A percentile compares a stretch with the other conserved stretches of the same genome.
These are phyloP conservation scores for Solioccasus polychromus DNA, from an alignment of 768 basidiomycete species.

Conservation along the genomic window DNA sequence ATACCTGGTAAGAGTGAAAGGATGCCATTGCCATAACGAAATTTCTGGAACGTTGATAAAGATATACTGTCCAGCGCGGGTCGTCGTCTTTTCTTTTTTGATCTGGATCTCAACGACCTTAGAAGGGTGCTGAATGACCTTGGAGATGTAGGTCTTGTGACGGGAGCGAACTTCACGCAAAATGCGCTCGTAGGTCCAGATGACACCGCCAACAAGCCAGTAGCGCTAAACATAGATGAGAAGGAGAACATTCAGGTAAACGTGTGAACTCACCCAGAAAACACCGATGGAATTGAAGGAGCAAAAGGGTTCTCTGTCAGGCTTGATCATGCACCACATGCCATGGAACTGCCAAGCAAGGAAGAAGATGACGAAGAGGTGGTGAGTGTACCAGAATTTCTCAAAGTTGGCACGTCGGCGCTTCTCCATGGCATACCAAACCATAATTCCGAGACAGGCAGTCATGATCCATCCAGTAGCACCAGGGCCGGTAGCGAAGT, in stretches of 20 bases:
- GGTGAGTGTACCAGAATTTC: constrained; percentile 85
- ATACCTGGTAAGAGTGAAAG: constrained; percentile 88
- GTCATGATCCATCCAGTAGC: constrained; percentile 90
- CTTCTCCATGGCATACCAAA: constrained; percentile 84
- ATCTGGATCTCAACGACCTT: constrained; percentile 95
- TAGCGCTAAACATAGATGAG: constrained; percentile 55
- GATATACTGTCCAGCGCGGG: constrained; percentile 89
- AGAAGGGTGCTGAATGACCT: constrained; percentile 93
- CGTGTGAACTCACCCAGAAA: constrained; percentile 76
- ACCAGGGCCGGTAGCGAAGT: constrained; percentile 82
- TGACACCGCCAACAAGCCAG: constrained; percentile 83
- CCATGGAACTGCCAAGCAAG: constrained; percentile 93
- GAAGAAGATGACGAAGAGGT: constrained; percentile 92
- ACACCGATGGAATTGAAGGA: constrained; percentile 83
- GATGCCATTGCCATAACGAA: constrained; percentile 96
- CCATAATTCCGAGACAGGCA: constrained; percentile 68
- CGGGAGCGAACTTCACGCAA: constrained; percentile 90
- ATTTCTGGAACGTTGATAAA: constrained; percentile 89
- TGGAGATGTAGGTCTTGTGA: constrained; percentile 89
- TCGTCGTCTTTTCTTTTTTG: constrained; percentile 89
- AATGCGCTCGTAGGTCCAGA: constrained; percentile 86
- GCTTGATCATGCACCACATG: constrained; percentile 96
- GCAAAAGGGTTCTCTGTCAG: constrained; percentile 86
- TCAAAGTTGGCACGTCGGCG: constrained; percentile 76
- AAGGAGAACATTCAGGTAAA: background rate